A percentile compares a stretch with the other conserved stretches of the same genome.
Evolutionary conservation across 208 protist species (phyloP).

Genomic region (Trypanosoma melophagium): DNA sequence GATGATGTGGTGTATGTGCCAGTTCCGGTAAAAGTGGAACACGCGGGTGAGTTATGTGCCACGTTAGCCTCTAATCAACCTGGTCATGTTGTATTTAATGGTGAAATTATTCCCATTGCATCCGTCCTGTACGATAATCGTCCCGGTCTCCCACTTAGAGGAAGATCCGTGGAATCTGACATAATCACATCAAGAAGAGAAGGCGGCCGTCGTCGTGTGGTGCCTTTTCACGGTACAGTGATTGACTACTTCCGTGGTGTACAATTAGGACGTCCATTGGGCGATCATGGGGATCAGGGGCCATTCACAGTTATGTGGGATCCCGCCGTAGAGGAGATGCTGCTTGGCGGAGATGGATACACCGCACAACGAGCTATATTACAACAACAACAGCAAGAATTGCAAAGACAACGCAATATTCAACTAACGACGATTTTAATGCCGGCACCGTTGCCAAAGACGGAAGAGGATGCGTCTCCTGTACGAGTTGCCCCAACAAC

Average conservation of each 20-base stretch:
- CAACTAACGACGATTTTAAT: conserved; percentile 19
- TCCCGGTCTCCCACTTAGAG: not conserved
- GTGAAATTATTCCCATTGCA: conserved; percentile 40
- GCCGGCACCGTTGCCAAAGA: not conserved
- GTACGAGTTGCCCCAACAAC: not conserved
- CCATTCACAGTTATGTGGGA: conserved; percentile 41
- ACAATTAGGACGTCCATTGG: conserved; percentile 55
- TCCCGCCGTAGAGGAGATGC: conserved; percentile 10
- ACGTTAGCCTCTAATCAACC: conserved; percentile 14
- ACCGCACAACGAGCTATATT: not conserved
- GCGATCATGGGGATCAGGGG: conserved; percentile 31
- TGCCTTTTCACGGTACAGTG: conserved; percentile 46
- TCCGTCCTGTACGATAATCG: conserved; percentile 6
- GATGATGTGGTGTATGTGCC: conserved; percentile 28
- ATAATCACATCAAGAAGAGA: not conserved
- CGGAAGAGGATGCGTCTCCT: not conserved
- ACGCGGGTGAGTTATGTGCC: conserved; percentile 16
- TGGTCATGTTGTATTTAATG: conserved; percentile 40
- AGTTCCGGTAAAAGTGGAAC: conserved; percentile 17
- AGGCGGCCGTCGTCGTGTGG: not conserved
- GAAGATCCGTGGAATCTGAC: not conserved
- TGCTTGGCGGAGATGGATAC: conserved; percentile 28
- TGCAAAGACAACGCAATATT: conserved; percentile 7
- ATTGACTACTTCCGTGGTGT: conserved; percentile 72
- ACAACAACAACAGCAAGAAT: not conserved